A percentile compares a stretch with the other conserved stretches of the same genome.
Evolutionary conservation across 2,329 filamentous ascomycete species (phyloP).

Genomic region (Aspergillus calidoustus): DNA sequence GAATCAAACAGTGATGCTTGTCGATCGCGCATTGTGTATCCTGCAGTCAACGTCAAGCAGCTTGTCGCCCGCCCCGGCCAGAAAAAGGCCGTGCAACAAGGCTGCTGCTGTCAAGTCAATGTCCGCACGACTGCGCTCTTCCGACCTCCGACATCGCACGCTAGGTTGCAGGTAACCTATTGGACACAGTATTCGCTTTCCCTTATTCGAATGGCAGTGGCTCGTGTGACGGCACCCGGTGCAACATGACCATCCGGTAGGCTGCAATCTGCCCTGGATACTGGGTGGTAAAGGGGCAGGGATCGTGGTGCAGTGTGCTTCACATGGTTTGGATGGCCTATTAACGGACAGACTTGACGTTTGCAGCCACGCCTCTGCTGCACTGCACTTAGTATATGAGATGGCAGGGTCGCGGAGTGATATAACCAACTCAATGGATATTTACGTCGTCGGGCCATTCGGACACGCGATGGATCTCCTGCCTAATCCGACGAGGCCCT

Average conservation of each 20-base stretch:
- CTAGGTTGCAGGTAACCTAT: neutral
- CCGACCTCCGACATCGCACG: neutral
- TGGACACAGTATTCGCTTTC: neutral
- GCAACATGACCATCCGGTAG: neutral
- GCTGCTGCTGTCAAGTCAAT: too few species aligned
- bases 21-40: neutral
- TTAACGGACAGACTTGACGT: too few species aligned
- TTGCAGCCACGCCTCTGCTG: too few species aligned
- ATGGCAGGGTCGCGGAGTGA: neutral
- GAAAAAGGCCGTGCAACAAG: neutral
- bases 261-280: neutral
- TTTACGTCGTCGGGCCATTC: neutral
- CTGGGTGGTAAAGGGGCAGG: neutral
- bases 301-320: too few species aligned
- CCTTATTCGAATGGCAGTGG: neutral
- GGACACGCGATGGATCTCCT: neutral
- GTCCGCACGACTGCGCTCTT: neutral
- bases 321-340: neutral
- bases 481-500: neutral
- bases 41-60: neutral
- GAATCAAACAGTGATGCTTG: neutral
- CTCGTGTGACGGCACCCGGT: neutral
- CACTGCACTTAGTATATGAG: neutral
- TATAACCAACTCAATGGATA: neutral
- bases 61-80: neutral